Base-by-base conservation (phyloP, 257 asterid genomes). In the Nicotiana sylvestris region DNA sequence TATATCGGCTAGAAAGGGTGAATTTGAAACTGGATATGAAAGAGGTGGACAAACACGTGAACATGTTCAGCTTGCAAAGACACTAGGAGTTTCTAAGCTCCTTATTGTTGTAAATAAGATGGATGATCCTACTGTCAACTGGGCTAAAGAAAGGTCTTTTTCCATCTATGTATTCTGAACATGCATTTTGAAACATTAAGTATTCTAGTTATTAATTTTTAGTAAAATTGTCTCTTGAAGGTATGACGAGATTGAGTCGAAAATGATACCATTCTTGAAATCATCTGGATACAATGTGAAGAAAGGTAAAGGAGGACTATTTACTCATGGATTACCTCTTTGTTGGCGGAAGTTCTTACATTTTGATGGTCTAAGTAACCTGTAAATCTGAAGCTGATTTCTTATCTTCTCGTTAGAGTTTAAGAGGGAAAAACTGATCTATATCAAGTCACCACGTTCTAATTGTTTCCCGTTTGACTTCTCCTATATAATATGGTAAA, bases 31-130 rank as follows among this genome's bases (percentile, higher is more conserved):
- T 87, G 98, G 99, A 81, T 96, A 91, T 84, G 98, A 96, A 90
- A 94, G 93, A 91, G 98, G 99, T 87, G 99, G 98, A 46, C 99
- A 96, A 89, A 96, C 99, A 65, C 96, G 99, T 51, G 99, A 96
- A 83, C 98, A 94, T 82, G 99, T 96, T 78, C 99, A 93, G 81
- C 97, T 96, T 74, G 99, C 99, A 57, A 96, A 94, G 89, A 96
- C 99, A 43, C 88, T 96, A 80, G 98, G 98, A 29, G 98, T 96
- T 77, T 82, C 98, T 77, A 96, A 93, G 93, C 90, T 96, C 83
- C 88, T 96, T 60, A 97, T 96, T 72, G 99, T 91, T 76, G 97
- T 96, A 77, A 96, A 96, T 89, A 96, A 96, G 88, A 96, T 96
- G 99, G 99, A 94, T 13, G 99, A 96, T n/a, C 97, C 94, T 84